Base-by-base conservation (phyloP, 768 basidiomycete genomes). In the Austroboletus eburneus region DNA sequence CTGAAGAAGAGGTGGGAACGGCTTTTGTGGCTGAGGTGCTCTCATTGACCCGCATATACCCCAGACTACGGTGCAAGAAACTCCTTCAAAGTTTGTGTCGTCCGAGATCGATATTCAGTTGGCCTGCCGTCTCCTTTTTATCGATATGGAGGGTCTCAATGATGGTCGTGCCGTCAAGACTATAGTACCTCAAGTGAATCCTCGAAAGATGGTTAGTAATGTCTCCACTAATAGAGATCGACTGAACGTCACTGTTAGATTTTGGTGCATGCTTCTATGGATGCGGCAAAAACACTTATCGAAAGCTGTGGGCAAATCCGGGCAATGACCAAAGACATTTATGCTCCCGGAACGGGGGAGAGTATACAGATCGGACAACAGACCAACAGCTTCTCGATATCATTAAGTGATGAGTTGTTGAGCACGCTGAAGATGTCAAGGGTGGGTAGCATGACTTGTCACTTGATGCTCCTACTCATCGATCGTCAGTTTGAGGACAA, bases 91-190 rank as follows among this genome's bases (percentile, higher is more conserved):
- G 65, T 98, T 83, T 56, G 76, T 96, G 38, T 78, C 82, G 1
- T 83, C 85, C 35, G 74, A 80, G 21, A 72, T 87, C 6, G 83
- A 86, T 47, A 78, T 97, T 21, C 84, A 91, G 47, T 62, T 98
- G 27, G 81, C 87, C 24, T 96, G 95, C 57, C 81, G 87, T 5
- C 69, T 98, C 23, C 78, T 93, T 38, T 98, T 89, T 57, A 82
- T 98, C 38, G 95, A 99, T 60, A 83, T 98, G 80, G 96, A 98
- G 59, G 96, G 96, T 24, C 70, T 95, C 43, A 94, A 94, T 57
- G 96, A 99, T 57, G 95, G 95, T 2, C 88, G 95, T 50, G 93
- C 96, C 1, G 85, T 96, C 50, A 97, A 97, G 67, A 93, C 89
- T 0, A 96, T 99, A 52, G 85, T 98, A 5, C 91, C 95, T 3